Base-by-base conservation (phyloP, 495 filamentous ascomycete species). In the Penicillium cinerascens region DNA sequence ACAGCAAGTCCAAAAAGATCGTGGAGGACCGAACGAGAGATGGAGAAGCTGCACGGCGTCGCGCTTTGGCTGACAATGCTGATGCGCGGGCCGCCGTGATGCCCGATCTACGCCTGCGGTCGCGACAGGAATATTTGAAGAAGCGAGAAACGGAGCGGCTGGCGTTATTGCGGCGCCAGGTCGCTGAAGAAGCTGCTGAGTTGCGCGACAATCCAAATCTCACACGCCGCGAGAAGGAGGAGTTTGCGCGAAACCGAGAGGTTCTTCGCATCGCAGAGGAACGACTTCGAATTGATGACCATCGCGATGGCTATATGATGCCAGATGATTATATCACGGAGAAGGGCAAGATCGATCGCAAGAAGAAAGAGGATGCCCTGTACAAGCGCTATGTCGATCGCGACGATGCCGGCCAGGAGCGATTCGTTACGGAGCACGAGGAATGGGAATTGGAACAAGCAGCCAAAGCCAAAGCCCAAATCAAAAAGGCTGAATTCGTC, bases 391-490 rank as follows among this genome's bases (percentile, higher is more conserved):
- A 97, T 61, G 87, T 96, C 13, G 92, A 97, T 50, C 82, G 83
- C 42, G 91, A 95, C 44, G 89, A 96, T 57, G 81, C 84, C 42
- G 92, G 92, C 22, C 84, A 92, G 59, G 93, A 97, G 67, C 83
- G 86, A 56, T 95, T 88, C 59, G 78, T 97, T 44, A 96, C 93
- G 0, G 93, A 98, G 66, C 89, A 95, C 56, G 89, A 97, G 51
- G 90, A 96, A 66, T 97, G 91, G 92, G 93, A 98, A 68, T 68
- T 84, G 41, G 91, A 97, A 67, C 93, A 97, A 67, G 85, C 87
- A 6, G 81, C 87, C 56, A 95, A 95, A 68, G 93, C 90, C 2
- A 91, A 91, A 59, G 85, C 91, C 5, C 92, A 97, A 65, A 89
- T 96, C 52, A 77, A 83, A 47, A 78, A 83, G 48, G 73, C 76